Conservation (phyloP, 2,329 filamentous ascomycete genomes). For the Neofusicoccum umdonicola region DNA sequence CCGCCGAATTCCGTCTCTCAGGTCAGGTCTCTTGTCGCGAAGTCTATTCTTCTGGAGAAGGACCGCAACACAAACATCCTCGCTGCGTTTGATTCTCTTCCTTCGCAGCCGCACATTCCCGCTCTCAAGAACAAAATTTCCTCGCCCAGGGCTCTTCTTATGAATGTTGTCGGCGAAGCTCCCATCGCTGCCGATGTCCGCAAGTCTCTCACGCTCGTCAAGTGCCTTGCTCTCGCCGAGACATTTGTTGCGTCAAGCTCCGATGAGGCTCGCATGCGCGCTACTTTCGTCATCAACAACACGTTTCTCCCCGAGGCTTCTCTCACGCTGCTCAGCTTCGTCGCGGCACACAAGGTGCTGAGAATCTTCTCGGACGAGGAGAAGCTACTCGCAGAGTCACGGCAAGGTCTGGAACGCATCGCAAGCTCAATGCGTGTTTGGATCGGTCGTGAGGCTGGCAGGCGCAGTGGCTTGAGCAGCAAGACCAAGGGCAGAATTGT, state of each 20-base stretch:
- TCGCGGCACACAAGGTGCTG: slow-evolving; percentile 44
- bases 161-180: slow-evolving; percentile 52
- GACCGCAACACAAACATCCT: slow-evolving; percentile 52
- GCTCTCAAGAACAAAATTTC: slow-evolving; percentile 24
- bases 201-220: slow-evolving; percentile 58
- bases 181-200: slow-evolving; percentile 58
- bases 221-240: slow-evolving; percentile 54
- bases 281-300: slow-evolving; percentile 40
- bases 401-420: slow-evolving; percentile 43
- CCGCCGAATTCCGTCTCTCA: slow-evolving; percentile 74
- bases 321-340: slow-evolving; percentile 47
- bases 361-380: slow-evolving; percentile 35
- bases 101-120: slow-evolving; percentile 36
- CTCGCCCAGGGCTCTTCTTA: slow-evolving; percentile 27
- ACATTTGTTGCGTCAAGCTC: slow-evolving; percentile 26
- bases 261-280: slow-evolving; percentile 35
- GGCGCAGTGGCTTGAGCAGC: slow-evolving; percentile 38
- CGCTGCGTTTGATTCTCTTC: slow-evolving; percentile 54
- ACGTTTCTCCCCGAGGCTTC: slow-evolving; percentile 32
- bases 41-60: slow-evolving; percentile 57
- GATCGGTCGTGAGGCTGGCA: slow-evolving; percentile 45
- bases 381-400: slow-evolving; percentile 31
- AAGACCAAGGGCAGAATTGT: slow-evolving; percentile 41
- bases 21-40: slow-evolving; percentile 57
- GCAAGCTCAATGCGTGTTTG: slow-evolving; percentile 45